Base-by-base conservation (phyloP, 208 protist species). In the Trypanosoma brucei region DNA sequence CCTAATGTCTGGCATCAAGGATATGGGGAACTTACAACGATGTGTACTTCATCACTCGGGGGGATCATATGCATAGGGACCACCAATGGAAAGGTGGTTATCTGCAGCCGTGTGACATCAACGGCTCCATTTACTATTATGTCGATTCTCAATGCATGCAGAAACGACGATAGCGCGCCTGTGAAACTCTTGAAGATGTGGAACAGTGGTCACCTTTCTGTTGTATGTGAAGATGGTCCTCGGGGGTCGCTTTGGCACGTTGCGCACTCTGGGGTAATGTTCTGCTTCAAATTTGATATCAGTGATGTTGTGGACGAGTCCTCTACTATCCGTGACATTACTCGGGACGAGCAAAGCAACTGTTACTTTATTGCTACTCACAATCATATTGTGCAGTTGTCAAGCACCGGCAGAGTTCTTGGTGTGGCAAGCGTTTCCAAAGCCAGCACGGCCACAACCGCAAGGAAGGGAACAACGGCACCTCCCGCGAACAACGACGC, bases 41-140 rank as follows among this genome's bases (percentile, higher is more conserved):
- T 92, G 65, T 77, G 72, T 58, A 60, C 48, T 31, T 78, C 85
- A 3, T 22, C 57, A 3, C 67, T 70, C 46, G 85, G 81, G 50
- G 83, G 72, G 50, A 59, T 92, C 13, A 50, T 92, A 1, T 83
- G 70, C 55, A 59, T 79, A 5, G 85, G 79, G 36, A 88, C 81
- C 3, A 60, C 63, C 11, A 58, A 37, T 2, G 85, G 85, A 11
- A 66, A 53, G 38, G 72, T 92, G 37, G 55, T 92, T 22, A 74
- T 86, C 2, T 83, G 82, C 69, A 52, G 57, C 8, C 78, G 85
- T 8, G 58, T 65, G 14, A 55, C 54, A 13, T 22, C 46, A 2
- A 45, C 50, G 2, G 57, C 65, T n/a, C 62, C 57, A 9, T 86
- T 84, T 66, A 62, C 48, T 34, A 51, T 86, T 22, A 40, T 56